Conservation (phyloP, 2,329 filamentous ascomycete genomes). For the Mycogone perniciosa region DNA sequence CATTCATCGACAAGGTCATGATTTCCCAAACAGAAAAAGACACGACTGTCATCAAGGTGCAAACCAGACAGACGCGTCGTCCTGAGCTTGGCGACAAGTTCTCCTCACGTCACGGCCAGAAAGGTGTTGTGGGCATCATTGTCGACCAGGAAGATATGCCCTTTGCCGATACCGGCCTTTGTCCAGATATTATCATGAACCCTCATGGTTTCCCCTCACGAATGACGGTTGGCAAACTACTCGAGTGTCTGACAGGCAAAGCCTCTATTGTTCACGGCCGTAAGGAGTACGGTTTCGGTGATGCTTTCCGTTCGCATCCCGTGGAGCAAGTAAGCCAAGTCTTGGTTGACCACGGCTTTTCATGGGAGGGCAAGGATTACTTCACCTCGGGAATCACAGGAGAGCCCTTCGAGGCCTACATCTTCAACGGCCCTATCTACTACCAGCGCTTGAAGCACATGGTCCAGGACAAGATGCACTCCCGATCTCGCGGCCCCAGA, state of each 20-base stretch:
- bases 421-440: constrained; percentile 98
- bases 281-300: constrained; percentile 74
- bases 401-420: constrained; percentile 87
- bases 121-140: constrained; percentile 95
- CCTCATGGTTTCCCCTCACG: constrained; percentile 98
- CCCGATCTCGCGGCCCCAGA: constrained; percentile 78
- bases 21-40: constrained; percentile 84
- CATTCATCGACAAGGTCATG: constrained; percentile 95
- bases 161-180: constrained; percentile 83
- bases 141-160: constrained; percentile 96
- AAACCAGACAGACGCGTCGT: constrained; percentile 89
- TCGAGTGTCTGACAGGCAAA: constrained; percentile 92
- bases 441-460: constrained; percentile 99
- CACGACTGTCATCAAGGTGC: constrained; percentile 81
- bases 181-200: constrained; percentile 99
- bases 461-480: constrained; percentile 99
- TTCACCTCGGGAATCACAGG: constrained; percentile 93
- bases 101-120: constrained; percentile 95
- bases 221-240: constrained; percentile 98
- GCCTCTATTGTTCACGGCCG: constrained; percentile 80
- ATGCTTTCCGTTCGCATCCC: constrained; percentile 76
- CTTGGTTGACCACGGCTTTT: constrained; percentile 83
- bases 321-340: constrained; percentile 85
- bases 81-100: constrained; percentile 98
- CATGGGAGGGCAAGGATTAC: constrained; percentile 95